Conservation (phyloP, 106 monocot genomes). For the Phalaenopsis aphrodite region DNA sequence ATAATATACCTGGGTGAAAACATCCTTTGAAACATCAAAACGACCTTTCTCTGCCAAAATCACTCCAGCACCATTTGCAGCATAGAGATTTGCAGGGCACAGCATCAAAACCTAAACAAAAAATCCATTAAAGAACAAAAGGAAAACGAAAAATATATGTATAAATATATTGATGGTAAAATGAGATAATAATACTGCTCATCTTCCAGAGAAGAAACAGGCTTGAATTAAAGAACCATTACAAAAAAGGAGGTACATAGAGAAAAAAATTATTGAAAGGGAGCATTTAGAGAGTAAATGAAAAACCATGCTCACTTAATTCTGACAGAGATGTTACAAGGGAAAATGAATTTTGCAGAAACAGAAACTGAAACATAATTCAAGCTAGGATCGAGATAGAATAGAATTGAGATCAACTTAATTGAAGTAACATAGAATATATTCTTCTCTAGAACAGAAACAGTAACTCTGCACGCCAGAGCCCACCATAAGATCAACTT, state of each 20-base stretch:
- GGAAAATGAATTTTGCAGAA: background rate
- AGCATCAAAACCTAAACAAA: conserved; percentile 54
- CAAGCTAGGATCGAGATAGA: background rate
- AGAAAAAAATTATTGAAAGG: background rate
- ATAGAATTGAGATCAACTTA: background rate
- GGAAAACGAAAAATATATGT: too few species aligned
- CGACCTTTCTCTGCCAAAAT: conserved; percentile 92
- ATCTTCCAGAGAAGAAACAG: background rate
- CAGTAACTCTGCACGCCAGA: background rate
- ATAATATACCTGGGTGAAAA: conserved; percentile 76
- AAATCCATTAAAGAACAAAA: background rate
- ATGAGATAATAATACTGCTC: background rate
- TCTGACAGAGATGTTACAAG: background rate
- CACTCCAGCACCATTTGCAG: conserved; percentile 96
- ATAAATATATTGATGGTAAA: background rate
- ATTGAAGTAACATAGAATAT: background rate
- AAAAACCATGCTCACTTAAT: background rate
- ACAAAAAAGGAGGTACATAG: background rate
- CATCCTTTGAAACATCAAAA: conserved; percentile 91
- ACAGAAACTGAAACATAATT: background rate
- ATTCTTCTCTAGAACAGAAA: background rate
- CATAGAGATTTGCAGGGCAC: conserved; percentile 75
- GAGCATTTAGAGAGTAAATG: background rate
- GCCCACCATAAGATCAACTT: background rate
- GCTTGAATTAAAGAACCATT: background rate